Conservation (phyloP, 768 basidiomycete species). For the Boletus speciosus region DNA sequence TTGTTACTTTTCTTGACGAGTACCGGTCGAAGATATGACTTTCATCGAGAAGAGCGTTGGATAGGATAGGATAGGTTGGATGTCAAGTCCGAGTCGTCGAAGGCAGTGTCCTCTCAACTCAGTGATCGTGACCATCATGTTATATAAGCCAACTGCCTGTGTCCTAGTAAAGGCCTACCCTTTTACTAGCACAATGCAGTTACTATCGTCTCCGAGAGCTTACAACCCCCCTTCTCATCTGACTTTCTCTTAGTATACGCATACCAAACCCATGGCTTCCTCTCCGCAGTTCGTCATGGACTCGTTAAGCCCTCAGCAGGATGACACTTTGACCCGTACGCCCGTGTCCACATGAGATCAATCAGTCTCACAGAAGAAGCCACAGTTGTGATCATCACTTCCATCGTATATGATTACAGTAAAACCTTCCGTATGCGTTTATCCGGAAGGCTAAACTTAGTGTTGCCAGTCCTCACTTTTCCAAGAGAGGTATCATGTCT, state of each 20-base stretch:
- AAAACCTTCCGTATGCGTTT: neutral
- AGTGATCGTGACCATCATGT: no score
- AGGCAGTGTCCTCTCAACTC: no score
- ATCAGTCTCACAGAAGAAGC: neutral
- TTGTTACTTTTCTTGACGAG: no score
- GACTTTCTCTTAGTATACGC: neutral
- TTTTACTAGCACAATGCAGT: no score
- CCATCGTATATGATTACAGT: slow-evolving; percentile 5
- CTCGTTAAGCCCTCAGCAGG: neutral
- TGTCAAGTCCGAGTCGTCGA: no score
- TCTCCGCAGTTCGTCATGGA: neutral
- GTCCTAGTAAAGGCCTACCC: no score
- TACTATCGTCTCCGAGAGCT: neutral
- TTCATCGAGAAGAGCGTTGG: no score
- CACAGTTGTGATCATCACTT: neutral
- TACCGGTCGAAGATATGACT: no score
- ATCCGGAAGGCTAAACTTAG: neutral
- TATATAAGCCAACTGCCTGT: no score
- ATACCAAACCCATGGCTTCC: neutral
- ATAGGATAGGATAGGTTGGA: no score
- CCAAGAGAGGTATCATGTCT: neutral
- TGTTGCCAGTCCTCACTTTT: neutral
- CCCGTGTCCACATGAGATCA: neutral
- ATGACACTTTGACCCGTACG: neutral
- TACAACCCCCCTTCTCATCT: neutral